Conservation (phyloP, 371 early-diverging fungal genomes). For the Apophysomyces elegans region DNA sequence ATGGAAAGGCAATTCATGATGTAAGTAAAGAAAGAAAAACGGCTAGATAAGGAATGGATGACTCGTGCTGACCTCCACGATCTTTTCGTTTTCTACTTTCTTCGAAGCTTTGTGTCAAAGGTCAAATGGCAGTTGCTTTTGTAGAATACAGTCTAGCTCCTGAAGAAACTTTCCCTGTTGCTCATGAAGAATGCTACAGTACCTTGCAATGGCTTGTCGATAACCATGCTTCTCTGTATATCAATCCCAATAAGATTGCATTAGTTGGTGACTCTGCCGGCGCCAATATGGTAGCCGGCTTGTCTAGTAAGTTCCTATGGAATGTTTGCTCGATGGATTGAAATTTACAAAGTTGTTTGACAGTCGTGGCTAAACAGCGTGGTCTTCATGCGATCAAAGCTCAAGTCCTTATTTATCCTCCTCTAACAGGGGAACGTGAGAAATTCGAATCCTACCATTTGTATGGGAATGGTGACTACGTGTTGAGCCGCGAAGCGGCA, state of each 20-base stretch:
- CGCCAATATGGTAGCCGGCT: conserved; percentile 24
- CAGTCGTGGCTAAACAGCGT: conserved; percentile 25
- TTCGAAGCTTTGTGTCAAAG: conserved; percentile 11
- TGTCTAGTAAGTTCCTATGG: conserved; percentile 15
- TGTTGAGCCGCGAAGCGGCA: conserved; percentile 1
- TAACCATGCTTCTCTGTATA: conserved; percentile 16
- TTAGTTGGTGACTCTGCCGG: conserved; percentile 31
- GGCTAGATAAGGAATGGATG: too few species aligned
- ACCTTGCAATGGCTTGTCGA: conserved; percentile 24
- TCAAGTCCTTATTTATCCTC: conserved; percentile 18
- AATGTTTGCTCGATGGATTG: neutral
- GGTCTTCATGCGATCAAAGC: conserved; percentile 21
- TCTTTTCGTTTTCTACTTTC: neutral
- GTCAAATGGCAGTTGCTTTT: conserved; percentile 24
- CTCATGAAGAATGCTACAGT: conserved; percentile 30
- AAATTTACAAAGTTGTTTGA: neutral
- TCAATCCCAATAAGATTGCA: conserved; percentile 18
- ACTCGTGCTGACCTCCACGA: too few species aligned
- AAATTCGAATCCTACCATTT: conserved; percentile 11
- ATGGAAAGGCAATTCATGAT: conserved; percentile 19
- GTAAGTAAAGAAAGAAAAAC: conserved; percentile 4
- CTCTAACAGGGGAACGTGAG: neutral
- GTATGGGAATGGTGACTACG: conserved; percentile 19
- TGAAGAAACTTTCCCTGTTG: conserved; percentile 34
- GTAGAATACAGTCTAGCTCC: conserved; percentile 33